phyloP scores from a whole-genome alignment of 2,329 filamentous ascomycete genomes.

The Conoideocrella luteorostrata region DNA sequence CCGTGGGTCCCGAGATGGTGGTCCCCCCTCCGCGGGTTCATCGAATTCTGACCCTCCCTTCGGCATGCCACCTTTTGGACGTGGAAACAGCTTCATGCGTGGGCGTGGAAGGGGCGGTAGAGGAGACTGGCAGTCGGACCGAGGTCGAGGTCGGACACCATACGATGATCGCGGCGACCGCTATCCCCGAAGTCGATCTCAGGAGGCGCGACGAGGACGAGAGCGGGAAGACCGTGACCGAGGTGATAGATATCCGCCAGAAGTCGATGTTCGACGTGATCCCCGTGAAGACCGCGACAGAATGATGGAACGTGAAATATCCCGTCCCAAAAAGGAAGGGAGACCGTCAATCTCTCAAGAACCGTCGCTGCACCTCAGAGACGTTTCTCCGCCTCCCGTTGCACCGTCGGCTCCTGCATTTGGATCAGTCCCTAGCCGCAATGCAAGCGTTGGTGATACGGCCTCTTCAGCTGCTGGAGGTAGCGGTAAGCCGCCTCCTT shows the following conservation, averaged over 20 bases:
- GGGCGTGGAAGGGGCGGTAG: slow-evolving; percentile 45
- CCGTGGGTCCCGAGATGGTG: slow-evolving; percentile 62
- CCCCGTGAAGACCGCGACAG: slow-evolving; percentile 41
- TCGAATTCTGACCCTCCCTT: slow-evolving; percentile 63
- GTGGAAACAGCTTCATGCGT: slow-evolving; percentile 49
- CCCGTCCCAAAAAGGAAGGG: slow-evolving; percentile 43
- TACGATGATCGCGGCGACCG: slow-evolving; percentile 56
- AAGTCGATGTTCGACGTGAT: slow-evolving; percentile 35
- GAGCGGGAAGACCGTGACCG: slow-evolving; percentile 51
- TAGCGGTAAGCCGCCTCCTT: slow-evolving; percentile 45
- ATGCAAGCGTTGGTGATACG: slow-evolving; percentile 24
- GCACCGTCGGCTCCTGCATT: slow-evolving; percentile 54
- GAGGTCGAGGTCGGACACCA: slow-evolving; percentile 50
- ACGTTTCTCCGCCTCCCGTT: slow-evolving; percentile 51
- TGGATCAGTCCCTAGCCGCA: slow-evolving; percentile 47
- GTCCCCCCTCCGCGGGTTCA: slow-evolving; percentile 64
- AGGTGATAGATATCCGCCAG: slow-evolving; percentile 34
- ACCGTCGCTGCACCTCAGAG: slow-evolving; percentile 37
- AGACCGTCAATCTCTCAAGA: slow-evolving; percentile 44
- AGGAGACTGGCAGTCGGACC: slow-evolving; percentile 33
- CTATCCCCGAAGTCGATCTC: slow-evolving; percentile 60
- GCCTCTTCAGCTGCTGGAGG: slow-evolving; percentile 16
- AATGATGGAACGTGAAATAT: slow-evolving; percentile 36
- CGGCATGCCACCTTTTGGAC: slow-evolving; percentile 42
- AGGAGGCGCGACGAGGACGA: slow-evolving; percentile 54